These are phyloP conservation scores for Podospora pseudocomata DNA, from an alignment of 495 filamentous ascomycete species.

Conservation along the genomic window DNA sequence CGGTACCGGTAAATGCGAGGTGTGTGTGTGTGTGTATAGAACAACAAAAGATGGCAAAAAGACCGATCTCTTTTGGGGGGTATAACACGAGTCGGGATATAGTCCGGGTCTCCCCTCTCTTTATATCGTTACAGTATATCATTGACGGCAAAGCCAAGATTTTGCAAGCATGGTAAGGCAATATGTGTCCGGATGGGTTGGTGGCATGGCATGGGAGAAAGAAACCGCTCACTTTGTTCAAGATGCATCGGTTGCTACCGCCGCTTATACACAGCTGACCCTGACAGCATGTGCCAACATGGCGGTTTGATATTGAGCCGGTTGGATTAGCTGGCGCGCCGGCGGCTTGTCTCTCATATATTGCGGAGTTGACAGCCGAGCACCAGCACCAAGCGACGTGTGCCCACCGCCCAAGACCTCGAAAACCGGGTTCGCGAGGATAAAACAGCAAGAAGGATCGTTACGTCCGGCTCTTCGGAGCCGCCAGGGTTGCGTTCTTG, in stretches of 20 bases:
- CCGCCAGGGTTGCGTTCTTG: not conserved
- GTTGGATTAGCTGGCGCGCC: not conserved
- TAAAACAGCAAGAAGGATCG: not conserved
- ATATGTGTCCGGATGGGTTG: not conserved
- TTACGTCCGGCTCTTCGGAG: slow-evolving; percentile 2
- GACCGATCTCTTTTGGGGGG: not conserved
- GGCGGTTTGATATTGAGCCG: not conserved
- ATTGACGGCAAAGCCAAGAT: not conserved
- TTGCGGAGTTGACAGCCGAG: not conserved
- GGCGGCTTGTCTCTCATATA: not conserved
- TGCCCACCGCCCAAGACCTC: not conserved
- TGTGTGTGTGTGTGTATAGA: not conserved
- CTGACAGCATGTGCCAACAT: not conserved
- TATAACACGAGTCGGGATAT: slow-evolving; percentile 2
- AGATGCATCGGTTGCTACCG: not conserved
- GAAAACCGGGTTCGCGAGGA: slow-evolving; percentile 4
- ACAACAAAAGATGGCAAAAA: not conserved
- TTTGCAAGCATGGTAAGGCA: not conserved
- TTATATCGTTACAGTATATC: not conserved
- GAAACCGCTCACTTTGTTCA: not conserved
- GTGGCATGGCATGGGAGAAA: not conserved
- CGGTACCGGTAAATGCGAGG: not conserved
- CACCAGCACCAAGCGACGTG: not conserved
- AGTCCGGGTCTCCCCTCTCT: not conserved
- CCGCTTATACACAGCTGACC: not conserved